Conservation (phyloP, 768 basidiomycete genomes). For the Suillus lakei region DNA sequence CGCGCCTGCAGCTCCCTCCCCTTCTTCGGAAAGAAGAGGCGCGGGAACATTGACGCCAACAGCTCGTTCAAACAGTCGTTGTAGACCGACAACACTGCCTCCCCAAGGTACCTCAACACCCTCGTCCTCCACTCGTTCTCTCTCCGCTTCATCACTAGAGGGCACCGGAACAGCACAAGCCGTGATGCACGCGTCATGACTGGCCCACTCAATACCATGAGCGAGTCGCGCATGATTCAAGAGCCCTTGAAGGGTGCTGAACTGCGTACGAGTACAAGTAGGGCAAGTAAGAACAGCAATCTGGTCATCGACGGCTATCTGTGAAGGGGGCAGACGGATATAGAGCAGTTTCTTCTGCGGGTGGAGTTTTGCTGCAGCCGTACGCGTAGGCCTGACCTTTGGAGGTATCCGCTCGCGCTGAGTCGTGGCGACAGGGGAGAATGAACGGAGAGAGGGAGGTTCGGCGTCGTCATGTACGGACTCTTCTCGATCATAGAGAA, state of each 20-base stretch:
- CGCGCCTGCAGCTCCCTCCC: background rate
- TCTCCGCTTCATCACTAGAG: constrained; percentile 35
- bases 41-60: constrained; percentile 41
- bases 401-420: constrained; percentile 22
- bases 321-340: constrained; percentile 38
- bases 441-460: constrained; percentile 25
- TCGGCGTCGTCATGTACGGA: constrained; percentile 12
- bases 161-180: constrained; percentile 45
- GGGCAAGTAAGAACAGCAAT: constrained; percentile 44
- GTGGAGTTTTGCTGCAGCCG: constrained; percentile 28
- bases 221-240: constrained; percentile 57
- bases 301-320: constrained; percentile 28
- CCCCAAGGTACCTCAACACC: constrained; percentile 40
- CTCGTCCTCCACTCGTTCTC: constrained; percentile 43
- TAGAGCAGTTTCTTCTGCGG: constrained; percentile 44
- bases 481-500: constrained; percentile 41
- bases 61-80: constrained; percentile 54
- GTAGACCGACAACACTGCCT: constrained; percentile 47
- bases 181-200: constrained; percentile 56
- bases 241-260: constrained; percentile 55
- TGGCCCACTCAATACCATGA: constrained; percentile 52
- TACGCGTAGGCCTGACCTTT: constrained; percentile 33
- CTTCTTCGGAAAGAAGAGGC: constrained; percentile 8
- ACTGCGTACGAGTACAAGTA: constrained; percentile 49
- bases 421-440: constrained; percentile 22